Evolutionary conservation across 73 alveolate genomes (phyloP).

Genomic region (Paramecium pentaurelia): DNA sequence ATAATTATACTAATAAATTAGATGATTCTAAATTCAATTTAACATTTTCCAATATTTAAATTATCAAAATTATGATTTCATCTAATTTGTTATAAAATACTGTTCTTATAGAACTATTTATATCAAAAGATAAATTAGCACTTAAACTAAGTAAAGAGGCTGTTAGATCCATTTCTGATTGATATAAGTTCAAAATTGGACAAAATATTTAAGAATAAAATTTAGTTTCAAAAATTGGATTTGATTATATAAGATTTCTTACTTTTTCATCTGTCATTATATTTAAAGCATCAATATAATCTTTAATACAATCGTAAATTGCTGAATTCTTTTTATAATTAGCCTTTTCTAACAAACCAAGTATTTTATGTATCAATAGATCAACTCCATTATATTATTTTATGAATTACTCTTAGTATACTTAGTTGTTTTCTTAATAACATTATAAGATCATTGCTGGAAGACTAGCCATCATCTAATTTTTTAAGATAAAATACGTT

Average conservation of each 20-base stretch:
- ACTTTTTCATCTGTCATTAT: conserved; percentile 7
- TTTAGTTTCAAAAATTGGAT: neutral
- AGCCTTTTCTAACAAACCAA: neutral
- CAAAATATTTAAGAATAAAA: neutral
- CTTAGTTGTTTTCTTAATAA: neutral
- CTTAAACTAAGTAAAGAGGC: neutral
- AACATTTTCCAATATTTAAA: neutral
- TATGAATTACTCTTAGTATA: conserved; percentile 15
- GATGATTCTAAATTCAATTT: neutral
- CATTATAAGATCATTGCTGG: neutral
- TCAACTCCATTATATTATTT: neutral
- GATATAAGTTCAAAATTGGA: neutral
- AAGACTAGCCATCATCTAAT: conserved; percentile 2
- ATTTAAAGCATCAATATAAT: conserved; percentile 2
- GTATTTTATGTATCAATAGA: neutral
- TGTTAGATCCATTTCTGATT: neutral
- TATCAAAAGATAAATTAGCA: neutral
- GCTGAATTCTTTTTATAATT: neutral
- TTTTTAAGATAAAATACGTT: neutral
- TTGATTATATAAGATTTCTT: neutral
- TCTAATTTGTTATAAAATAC: neutral
- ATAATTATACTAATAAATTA: neutral
- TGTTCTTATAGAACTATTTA: neutral
- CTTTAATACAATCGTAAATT: neutral
- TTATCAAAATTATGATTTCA: neutral